A percentile compares a stretch with the other conserved stretches of the same genome.
Evolutionary conservation across 306 rosid genomes (phyloP).

Genomic region (Casuarina glauca): DNA sequence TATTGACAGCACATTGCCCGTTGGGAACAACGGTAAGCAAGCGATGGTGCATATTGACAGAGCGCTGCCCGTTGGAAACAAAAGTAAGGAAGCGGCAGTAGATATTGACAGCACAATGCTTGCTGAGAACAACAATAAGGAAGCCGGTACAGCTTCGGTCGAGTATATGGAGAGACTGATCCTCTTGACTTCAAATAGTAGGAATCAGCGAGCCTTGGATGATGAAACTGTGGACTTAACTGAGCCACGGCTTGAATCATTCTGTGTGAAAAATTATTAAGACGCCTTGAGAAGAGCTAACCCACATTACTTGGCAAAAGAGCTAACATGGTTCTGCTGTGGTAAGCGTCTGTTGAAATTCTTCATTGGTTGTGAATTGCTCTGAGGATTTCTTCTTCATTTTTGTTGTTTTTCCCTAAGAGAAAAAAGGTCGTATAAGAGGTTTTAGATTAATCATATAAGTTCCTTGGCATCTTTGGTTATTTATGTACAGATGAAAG

Average conservation of each 20-base stretch:
- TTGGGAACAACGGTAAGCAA: constrained; percentile 18
- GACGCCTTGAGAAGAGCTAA: constrained; percentile 27
- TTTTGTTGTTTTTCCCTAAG: neutral
- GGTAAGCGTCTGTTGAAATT: constrained; percentile 5
- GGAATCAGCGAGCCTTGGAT: constrained; percentile 50
- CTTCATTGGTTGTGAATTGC: constrained; percentile 6
- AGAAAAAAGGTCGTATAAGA: constrained; percentile 30
- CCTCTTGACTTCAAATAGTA: constrained; percentile 49
- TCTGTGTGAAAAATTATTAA: constrained; percentile 43
- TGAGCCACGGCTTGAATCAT: constrained; percentile 87
- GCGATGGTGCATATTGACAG: constrained; percentile 32
- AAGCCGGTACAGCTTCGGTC: constrained; percentile 41
- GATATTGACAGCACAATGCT: constrained; percentile 40
- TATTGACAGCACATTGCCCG: constrained; percentile 35
- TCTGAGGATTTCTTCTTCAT: neutral
- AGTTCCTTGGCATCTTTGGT: constrained; percentile 6
- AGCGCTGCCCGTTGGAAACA: constrained; percentile 33
- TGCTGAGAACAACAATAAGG: constrained; percentile 31
- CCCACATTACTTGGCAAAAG: neutral
- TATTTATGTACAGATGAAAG: constrained; percentile 42
- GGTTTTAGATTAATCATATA: constrained; percentile 21
- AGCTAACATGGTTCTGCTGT: constrained; percentile 1
- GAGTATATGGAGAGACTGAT: constrained; percentile 52
- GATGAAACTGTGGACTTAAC: constrained; percentile 77
- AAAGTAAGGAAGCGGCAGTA: constrained; percentile 32